These are phyloP conservation scores for Coffea humblotiana DNA, from an alignment of 305 asterid genomes.

Conservation along the genomic window DNA sequence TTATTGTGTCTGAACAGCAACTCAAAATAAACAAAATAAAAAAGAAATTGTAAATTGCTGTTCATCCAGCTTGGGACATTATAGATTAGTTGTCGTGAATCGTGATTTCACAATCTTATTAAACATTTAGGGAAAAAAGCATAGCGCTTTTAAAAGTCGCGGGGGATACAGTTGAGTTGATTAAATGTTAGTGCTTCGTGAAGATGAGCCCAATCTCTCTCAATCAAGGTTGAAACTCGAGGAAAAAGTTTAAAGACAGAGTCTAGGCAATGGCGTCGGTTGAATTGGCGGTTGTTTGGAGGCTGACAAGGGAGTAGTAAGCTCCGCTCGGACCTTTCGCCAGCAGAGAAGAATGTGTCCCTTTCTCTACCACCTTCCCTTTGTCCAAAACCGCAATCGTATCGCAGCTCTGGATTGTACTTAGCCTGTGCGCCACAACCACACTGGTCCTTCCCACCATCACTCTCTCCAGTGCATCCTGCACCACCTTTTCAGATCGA, in stretches of 20 bases:
- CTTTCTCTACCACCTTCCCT: conserved; percentile 75
- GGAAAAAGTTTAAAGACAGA: background rate
- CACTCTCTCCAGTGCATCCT: conserved; percentile 79
- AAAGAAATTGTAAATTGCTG: too few relatives aligned
- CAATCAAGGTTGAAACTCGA: background rate
- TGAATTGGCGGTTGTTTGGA: conserved; percentile 47
- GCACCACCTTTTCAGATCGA: conserved; percentile 79
- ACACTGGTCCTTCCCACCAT: conserved; percentile 88
- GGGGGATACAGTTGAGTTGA: background rate
- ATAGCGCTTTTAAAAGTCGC: background rate
- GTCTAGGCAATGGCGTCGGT: conserved; percentile 22
- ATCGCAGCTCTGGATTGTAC: conserved; percentile 75
- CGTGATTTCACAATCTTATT: background rate
- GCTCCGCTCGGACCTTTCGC: conserved; percentile 62
- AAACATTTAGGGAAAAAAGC: background rate
- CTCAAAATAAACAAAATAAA: too few relatives aligned
- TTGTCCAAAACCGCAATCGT: conserved; percentile 74
- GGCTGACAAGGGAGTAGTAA: conserved; percentile 68
- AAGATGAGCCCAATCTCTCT: background rate
- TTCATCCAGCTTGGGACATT: background rate
- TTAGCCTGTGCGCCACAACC: conserved; percentile 84
- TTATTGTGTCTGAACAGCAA: too few relatives aligned
- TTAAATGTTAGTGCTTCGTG: background rate
- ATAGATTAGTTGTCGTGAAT: background rate
- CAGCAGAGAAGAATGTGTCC: conserved; percentile 68